Base-by-base conservation (phyloP, 2,329 filamentous ascomycete genomes). In the Trichophyton simii region DNA sequence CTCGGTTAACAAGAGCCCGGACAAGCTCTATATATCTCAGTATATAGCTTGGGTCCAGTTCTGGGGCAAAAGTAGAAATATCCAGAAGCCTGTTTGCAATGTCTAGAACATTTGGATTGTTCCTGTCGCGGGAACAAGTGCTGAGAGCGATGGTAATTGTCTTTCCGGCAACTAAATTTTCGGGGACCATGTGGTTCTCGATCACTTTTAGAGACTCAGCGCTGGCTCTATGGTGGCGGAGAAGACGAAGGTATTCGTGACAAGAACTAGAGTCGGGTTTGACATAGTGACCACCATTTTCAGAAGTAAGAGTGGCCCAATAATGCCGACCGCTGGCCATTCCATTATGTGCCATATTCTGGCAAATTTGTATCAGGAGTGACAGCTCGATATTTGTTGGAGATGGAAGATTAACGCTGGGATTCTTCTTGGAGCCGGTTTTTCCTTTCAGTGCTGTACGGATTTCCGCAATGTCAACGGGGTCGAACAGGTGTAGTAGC, bases 141-240 rank as follows among this genome's bases (percentile, higher is more conserved):
- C 81, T 80, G 77, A 96, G 84, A 60, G 87, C 89, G 55, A 89
- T 81, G 60, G 83, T 82, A 75, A 91, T 89, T 8, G 83, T 84
- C 62, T 80, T 81, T 38, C 70, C 67, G 61, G 70, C 73, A 44
- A 82, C 69, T 63, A 77, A 66, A 5, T 74, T 68, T 22, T 68
- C 67, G 1, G 82, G 82, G 68, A 86, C 61, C 66, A 73, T 72
- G 63, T 75, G 81, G 18, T 77, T 69, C 25, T 75, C 70, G 20
- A 96, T 71, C n/a, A 87, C 71, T 13, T 81, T 75, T 13, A 84
- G 78, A 1, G 83, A 79, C 64, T 83, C 79, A 44, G 76, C 77
- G 66, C 88, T 91, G 50, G 86, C 81, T 62, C 87, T 86, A 48
- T 82, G 83, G 38, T 81, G 72, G 59, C 84, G 83, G 41, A 94